A percentile compares a stretch with the other conserved stretches of the same genome.
phyloP scores from a whole-genome alignment of 768 basidiomycete species.

The Pholiota microspora region DNA sequence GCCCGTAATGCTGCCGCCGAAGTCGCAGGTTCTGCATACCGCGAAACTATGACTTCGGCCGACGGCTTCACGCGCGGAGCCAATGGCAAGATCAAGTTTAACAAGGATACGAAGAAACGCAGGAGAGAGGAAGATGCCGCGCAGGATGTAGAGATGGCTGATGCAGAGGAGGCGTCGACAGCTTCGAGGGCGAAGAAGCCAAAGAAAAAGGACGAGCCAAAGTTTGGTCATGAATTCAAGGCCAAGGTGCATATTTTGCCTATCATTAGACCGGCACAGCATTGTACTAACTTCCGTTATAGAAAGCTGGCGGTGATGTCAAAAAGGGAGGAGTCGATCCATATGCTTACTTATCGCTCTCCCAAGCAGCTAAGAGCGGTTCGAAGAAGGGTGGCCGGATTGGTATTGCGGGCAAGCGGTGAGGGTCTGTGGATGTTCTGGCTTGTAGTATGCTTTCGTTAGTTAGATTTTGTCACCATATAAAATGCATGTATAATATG shows the following conservation, averaged over 20 bases:
- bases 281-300: slow-evolving; percentile 15
- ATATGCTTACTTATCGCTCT: slow-evolving; percentile 86
- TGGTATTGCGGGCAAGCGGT: slow-evolving; percentile 66
- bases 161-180: slow-evolving; percentile 12
- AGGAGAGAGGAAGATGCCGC: slow-evolving; percentile 70
- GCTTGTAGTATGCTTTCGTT: slow-evolving; percentile 1
- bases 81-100: slow-evolving; percentile 87
- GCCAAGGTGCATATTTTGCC: slow-evolving; percentile 69
- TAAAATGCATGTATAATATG: slow-evolving; percentile 6
- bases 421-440: slow-evolving; percentile 15
- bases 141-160: slow-evolving; percentile 61
- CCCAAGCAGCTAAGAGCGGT: slow-evolving; percentile 76
- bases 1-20: slow-evolving; percentile 41
- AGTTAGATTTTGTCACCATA: background rate
- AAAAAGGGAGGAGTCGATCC: slow-evolving; percentile 87
- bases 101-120: slow-evolving; percentile 96
- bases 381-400: slow-evolving; percentile 36
- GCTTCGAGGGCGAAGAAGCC: slow-evolving; percentile 45
- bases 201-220: slow-evolving; percentile 47
- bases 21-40: slow-evolving; percentile 77
- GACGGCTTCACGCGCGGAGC: slow-evolving; percentile 89
- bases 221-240: slow-evolving; percentile 87
- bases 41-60: slow-evolving; percentile 75
- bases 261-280: background rate
- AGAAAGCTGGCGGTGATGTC: slow-evolving; percentile 96